Conservation (phyloP, 495 filamentous ascomycete genomes). For the Penicillium goetzii region DNA sequence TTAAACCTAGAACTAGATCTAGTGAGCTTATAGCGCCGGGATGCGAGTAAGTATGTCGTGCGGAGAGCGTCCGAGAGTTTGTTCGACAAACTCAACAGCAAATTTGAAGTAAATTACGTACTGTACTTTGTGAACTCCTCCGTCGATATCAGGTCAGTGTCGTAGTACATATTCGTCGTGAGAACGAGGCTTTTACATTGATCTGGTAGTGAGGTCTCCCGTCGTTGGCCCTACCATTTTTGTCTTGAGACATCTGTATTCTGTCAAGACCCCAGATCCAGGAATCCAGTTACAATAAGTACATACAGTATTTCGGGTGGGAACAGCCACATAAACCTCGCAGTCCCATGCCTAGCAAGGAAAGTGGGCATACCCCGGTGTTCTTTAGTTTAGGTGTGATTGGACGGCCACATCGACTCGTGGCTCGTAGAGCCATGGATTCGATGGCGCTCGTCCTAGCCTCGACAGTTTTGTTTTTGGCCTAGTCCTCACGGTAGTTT, state of each 20-base stretch:
- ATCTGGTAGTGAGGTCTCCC: not conserved
- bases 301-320: not conserved
- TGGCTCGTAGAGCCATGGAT: constrained; percentile 2
- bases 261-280: not conserved
- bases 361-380: constrained; percentile 15
- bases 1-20: constrained; percentile 1
- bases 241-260: no score
- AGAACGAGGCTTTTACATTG: not conserved
- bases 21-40: constrained; percentile 2
- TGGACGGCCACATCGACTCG: constrained; percentile 7
- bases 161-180: not conserved
- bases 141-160: not conserved
- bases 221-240: not conserved
- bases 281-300: not conserved
- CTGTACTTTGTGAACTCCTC: not conserved
- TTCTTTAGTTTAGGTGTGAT: constrained; percentile 6
- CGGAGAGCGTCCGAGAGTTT: constrained; percentile 10
- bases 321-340: constrained; percentile 1
- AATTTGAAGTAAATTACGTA: not conserved
- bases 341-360: constrained; percentile 11
- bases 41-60: constrained; percentile 9
- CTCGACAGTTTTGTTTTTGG: not conserved
- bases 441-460: not conserved
- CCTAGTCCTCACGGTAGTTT: not conserved
- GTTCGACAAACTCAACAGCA: not conserved